These are phyloP conservation scores for Arbutus unedo DNA, from an alignment of 148 eudicot species.

Conservation along the genomic window DNA sequence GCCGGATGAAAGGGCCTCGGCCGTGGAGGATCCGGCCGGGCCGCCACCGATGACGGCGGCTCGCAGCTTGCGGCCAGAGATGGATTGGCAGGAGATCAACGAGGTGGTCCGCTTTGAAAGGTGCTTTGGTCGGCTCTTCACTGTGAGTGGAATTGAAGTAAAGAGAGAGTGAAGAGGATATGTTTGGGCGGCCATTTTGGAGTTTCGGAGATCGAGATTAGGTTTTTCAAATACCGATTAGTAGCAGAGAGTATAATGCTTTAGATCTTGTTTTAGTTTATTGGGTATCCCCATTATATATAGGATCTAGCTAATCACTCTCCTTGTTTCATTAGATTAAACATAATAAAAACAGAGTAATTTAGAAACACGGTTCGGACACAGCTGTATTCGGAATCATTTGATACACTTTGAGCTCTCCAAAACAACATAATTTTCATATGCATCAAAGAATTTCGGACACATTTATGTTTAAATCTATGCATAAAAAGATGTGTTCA, in stretches of 20 bases:
- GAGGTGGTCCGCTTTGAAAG: slow-evolving; percentile 12
- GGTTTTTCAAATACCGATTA: neutral
- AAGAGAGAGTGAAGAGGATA: slow-evolving; percentile 35
- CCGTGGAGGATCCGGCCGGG: slow-evolving; percentile 88
- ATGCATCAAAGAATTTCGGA: too few species aligned
- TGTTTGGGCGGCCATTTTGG: slow-evolving; percentile 36
- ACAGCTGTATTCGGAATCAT: too few species aligned
- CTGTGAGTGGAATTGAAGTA: slow-evolving; percentile 18
- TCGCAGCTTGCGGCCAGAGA: slow-evolving; percentile 47
- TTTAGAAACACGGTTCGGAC: too few species aligned
- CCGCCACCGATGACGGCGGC: slow-evolving; percentile 88
- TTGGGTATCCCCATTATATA: too few species aligned
- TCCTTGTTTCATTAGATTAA: too few species aligned
- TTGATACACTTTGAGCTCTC: too few species aligned
- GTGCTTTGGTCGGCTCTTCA: slow-evolving; percentile 19
- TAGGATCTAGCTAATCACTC: too few species aligned
- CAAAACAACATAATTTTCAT: too few species aligned
- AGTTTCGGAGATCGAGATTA: neutral
- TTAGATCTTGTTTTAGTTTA: neutral
- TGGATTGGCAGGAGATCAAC: slow-evolving; percentile 19
- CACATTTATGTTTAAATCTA: too few species aligned
- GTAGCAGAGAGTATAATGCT: neutral
- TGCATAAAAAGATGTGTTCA: too few species aligned
- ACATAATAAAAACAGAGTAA: too few species aligned
- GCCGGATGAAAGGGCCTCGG: slow-evolving; percentile 65